Evolutionary conservation across 768 basidiomycete species (phyloP), one percentile per base, ranked within the genome.

Genomic region (Pleurotus cornucopiae): DNA sequence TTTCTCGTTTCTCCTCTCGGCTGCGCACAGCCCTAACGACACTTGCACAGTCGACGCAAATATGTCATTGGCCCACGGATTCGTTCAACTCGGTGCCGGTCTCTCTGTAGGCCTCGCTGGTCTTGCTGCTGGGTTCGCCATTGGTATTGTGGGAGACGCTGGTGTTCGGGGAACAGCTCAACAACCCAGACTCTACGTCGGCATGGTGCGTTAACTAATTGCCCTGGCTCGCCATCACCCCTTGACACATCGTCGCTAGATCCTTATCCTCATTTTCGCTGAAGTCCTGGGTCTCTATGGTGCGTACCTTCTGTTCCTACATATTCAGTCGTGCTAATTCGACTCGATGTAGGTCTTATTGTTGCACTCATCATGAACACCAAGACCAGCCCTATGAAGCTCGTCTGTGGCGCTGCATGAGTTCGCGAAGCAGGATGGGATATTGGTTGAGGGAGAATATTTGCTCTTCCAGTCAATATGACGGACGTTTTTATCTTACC

Each of bases 131-230:
- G 97, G 97, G 49, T 96, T 98, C 62, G 97, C 97, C 59, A 88
- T 99, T 67, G 97, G 97, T 57, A 98, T 98, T 67, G 97, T 98
- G 57, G 97, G 97, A 68, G 97, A 99, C 69, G 95, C 96, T 58
- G 96, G 97, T 80, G 97, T 98, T 25, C 81, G 97, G 46, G 97
- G 96, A 58, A 97, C 95, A 53, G 96, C 95, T 46, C 96, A 98
- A 72, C 95, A 98, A 75, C 92, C 94, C 51, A 77, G 91, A 64
- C 77, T 97, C 63, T 96, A 89, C 73, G 94, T 97, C 64, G 91
- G 92, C 67, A 98, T 96, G 94, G 90, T 88, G 18, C 5, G 83
- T 67, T 16, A 30, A 49, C 26, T 46, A 4, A 3, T 52, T 38
- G 41, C 37, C 37, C 23, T 47, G 34, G 21, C 25, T 38, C 16